phyloP scores from a whole-genome alignment of 352 stramenopile species.

The Discostella stelligera region DNA sequence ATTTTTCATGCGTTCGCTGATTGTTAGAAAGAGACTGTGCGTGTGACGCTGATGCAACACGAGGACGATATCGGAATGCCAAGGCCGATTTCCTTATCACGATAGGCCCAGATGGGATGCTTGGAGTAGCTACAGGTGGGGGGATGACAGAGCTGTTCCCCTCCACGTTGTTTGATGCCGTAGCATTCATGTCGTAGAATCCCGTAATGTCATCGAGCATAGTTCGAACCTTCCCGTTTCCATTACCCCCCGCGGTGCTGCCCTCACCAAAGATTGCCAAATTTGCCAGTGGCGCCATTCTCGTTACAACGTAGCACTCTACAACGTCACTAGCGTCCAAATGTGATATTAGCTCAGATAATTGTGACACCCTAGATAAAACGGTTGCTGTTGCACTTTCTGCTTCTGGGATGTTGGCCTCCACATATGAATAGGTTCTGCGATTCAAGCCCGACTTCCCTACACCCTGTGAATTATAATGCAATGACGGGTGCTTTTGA shows the following conservation, averaged over 20 bases:
- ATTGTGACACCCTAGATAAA: constrained; percentile 40
- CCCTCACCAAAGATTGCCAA: constrained; percentile 10
- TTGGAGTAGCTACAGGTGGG: constrained; percentile 1
- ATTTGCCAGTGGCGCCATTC: constrained; percentile 55
- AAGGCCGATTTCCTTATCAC: constrained; percentile 70
- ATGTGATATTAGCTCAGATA: constrained; percentile 54
- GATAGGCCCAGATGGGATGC: constrained; percentile 27
- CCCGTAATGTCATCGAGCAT: constrained; percentile 14
- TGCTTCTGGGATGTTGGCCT: constrained; percentile 2
- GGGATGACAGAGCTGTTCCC: constrained; percentile 1
- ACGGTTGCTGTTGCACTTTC: constrained; percentile 23
- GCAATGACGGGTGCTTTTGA: not conserved
- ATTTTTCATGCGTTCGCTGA: constrained; percentile 41
- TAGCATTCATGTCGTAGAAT: not conserved
- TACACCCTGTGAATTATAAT: not conserved
- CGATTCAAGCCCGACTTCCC: not conserved
- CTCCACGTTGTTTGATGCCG: constrained; percentile 5
- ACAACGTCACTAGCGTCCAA: constrained; percentile 78
- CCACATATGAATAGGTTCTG: constrained; percentile 7
- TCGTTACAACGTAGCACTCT: constrained; percentile 73
- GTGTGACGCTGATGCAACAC: constrained; percentile 22
- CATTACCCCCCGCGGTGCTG: not conserved
- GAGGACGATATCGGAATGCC: constrained; percentile 68
- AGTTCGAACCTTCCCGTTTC: constrained; percentile 4
- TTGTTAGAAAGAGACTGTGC: not conserved